Base-by-base conservation (phyloP, 2,329 filamentous ascomycete genomes). In the Talaromyces sp. region DNA sequence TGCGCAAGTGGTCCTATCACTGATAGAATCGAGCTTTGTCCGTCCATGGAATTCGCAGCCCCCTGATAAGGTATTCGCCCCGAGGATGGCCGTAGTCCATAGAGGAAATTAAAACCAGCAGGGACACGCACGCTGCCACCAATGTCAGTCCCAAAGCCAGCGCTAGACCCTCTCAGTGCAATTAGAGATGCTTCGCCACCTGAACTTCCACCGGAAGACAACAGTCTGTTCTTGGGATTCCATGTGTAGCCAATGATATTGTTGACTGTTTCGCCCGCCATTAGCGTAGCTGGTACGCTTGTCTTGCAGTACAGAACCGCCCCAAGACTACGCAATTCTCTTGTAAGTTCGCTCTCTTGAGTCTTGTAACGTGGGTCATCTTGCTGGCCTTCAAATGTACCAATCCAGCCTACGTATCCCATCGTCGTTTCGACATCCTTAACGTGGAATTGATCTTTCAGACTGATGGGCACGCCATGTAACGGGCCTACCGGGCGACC, bases 391-490 rank as follows among this genome's bases (percentile, higher is more conserved):
- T 86, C 70, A 57, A 85, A 82, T 0, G 81, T 82, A 6, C 80
- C 81, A n/a, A 87, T 81, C 79, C 84, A 85, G n/a, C 84, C 83
- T 20, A 86, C 75, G 62, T 86, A 87, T 11, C 84, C 85, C 76
- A 87, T 87, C 65, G 71, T 85, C 67, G 57, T 82, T 54, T 83
- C 80, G 3, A 81, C 71, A 1, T 77, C 78, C 64, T 77, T 70
- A 5, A 78, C 66, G 43, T 77, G 74, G 52, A 80, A 77, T 52
- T 77, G 75, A 57, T 80, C 78, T 55, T 80, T 80, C 29, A 80
- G 57, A 43, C 75, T 85, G 27, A 87, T 70, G 2, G 85, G 85
- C 1, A 87, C 72, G 4, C 85, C 85, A 61, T 88, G 85, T 0
- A 88, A 75, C 2, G 84, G 83, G 0, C 85, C 86, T 1, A 82